Evolutionary conservation across 768 basidiomycete species (phyloP).

Genomic region (Suillus placidus): DNA sequence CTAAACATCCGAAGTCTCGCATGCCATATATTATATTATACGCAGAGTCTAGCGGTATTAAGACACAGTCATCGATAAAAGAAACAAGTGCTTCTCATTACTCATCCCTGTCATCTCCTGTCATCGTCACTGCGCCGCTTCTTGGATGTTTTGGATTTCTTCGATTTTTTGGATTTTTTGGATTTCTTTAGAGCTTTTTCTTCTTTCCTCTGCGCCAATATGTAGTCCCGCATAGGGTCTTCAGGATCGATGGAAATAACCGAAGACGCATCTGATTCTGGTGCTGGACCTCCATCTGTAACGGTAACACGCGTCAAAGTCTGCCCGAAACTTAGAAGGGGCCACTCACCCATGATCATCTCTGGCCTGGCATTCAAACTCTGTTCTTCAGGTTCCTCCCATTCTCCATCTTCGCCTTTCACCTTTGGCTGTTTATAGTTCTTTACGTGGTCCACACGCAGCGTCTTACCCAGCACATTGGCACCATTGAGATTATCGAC

Average conservation of each 20-base stretch:
- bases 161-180: conserved; percentile 61
- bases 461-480: conserved; percentile 78
- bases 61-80: background rate
- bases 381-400: conserved; percentile 82
- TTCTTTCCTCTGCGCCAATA: conserved; percentile 75
- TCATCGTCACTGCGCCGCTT: conserved; percentile 50
- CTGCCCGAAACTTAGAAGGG: background rate
- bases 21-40: background rate
- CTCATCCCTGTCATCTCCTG: background rate
- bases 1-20: background rate
- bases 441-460: conserved; percentile 92
- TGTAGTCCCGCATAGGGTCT: conserved; percentile 96
- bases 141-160: conserved; percentile 73
- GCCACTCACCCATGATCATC: conserved; percentile 57
- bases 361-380: conserved; percentile 86
- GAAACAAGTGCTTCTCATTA: too few relatives aligned
- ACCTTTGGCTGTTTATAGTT: conserved; percentile 87
- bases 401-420: conserved; percentile 83
- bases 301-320: conserved; percentile 10
- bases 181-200: conserved; percentile 65
- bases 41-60: background rate
- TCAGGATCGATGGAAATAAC: conserved; percentile 84
- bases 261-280: conserved; percentile 69
- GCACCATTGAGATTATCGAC: conserved; percentile 99
- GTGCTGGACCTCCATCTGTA: conserved; percentile 53